These are phyloP conservation scores for Suillus occidentalis DNA, from an alignment of 768 basidiomycete genomes.

Conservation along the genomic window DNA sequence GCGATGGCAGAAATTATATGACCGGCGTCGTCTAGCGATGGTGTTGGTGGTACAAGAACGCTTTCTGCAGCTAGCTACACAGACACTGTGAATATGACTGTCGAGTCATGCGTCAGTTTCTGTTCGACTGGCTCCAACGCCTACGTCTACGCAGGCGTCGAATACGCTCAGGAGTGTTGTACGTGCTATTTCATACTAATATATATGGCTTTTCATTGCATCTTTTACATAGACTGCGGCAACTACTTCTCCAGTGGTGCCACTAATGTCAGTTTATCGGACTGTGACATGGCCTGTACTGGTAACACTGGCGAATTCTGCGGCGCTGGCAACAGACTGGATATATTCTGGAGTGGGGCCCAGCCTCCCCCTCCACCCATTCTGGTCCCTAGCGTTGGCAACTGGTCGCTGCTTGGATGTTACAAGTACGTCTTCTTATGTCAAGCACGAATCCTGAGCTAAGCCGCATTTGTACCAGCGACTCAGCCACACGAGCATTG, in stretches of 20 bases:
- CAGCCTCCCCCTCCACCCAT: conserved; percentile 55
- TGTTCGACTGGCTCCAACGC: conserved; percentile 36
- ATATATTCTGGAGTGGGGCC: conserved; percentile 63
- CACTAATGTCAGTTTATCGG: conserved; percentile 42
- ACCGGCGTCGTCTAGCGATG: conserved; percentile 44
- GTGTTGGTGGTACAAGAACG: conserved; percentile 50
- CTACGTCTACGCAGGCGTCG: conserved; percentile 69
- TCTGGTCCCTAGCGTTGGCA: conserved; percentile 53
- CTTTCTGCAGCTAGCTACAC: conserved; percentile 49
- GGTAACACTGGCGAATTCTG: conserved; percentile 60
- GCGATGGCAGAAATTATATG: conserved; percentile 16
- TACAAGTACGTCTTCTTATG: conserved; percentile 48
- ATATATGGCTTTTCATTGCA: conserved; percentile 5
- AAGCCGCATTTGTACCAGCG: conserved; percentile 30
- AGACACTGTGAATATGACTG: conserved; percentile 58
- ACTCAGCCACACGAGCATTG: conserved; percentile 33
- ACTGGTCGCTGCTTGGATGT: conserved; percentile 75
- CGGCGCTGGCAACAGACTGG: conserved; percentile 59
- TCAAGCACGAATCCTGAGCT: background rate
- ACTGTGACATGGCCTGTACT: conserved; percentile 63
- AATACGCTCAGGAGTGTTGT: conserved; percentile 69
- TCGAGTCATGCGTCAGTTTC: conserved; percentile 48
- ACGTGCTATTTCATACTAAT: conserved; percentile 22
- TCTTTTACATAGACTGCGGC: conserved; percentile 57
- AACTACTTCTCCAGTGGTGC: conserved; percentile 50